phyloP scores from a whole-genome alignment of 768 basidiomycete species.

The Tulasnella sp. region DNA sequence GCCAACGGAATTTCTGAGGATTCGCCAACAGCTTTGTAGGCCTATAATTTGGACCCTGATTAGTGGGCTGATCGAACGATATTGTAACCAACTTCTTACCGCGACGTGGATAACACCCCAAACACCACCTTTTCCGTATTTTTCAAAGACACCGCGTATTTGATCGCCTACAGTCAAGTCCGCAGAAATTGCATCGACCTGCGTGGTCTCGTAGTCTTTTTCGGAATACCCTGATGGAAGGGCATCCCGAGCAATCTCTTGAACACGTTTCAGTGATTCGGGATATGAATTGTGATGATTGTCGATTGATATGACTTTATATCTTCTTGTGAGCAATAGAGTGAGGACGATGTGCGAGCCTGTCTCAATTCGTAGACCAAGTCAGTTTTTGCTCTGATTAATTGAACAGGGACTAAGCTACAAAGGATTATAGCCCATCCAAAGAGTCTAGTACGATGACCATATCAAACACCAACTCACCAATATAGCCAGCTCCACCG shows the following conservation, averaged over 20 bases:
- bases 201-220: constrained; percentile 54
- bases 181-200: constrained; percentile 53
- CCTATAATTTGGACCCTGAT: constrained; percentile 34
- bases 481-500: constrained; percentile 84
- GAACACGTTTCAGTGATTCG: constrained; percentile 57
- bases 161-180: constrained; percentile 66
- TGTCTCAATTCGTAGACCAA: constrained; percentile 24
- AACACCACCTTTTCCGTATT: constrained; percentile 78
- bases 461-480: constrained; percentile 30
- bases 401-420: background rate
- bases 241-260: constrained; percentile 62
- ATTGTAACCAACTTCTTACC: constrained; percentile 32
- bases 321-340: constrained; percentile 73
- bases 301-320: constrained; percentile 89
- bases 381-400: constrained; percentile 10
- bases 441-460: constrained; percentile 16
- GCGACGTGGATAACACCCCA: constrained; percentile 97
- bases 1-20: constrained; percentile 83
- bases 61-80: background rate
- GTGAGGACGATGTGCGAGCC: constrained; percentile 89
- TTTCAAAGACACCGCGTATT: constrained; percentile 65
- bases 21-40: constrained; percentile 96
- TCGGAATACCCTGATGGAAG: constrained; percentile 54
- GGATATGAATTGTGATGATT: constrained; percentile 89
- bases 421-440: background rate